A percentile compares a stretch with the other conserved stretches of the same genome.
Conservation (phyloP, 2,329 filamentous ascomycete species). For the Plenodomus biglobosus region DNA sequence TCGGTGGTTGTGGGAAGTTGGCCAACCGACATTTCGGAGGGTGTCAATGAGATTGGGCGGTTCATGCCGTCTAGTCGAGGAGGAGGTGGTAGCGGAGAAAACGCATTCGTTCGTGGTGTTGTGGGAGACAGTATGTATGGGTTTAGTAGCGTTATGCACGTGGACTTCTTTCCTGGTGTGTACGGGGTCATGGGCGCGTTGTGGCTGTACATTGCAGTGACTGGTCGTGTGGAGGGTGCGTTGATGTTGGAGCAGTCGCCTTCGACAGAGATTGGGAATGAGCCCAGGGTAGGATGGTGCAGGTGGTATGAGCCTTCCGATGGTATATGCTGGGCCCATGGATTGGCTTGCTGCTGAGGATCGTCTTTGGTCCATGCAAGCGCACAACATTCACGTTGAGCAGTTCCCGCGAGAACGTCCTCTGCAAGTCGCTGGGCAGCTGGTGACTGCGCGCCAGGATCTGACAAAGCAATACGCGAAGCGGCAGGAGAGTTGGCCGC, state of each 20-base stretch:
- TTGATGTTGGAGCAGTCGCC: conserved; percentile 46
- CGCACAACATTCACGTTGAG: conserved; percentile 68
- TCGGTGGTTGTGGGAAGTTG: conserved; percentile 42
- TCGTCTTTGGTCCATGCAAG: conserved; percentile 64
- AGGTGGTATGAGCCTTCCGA: conserved; percentile 48
- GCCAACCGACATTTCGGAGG: conserved; percentile 36
- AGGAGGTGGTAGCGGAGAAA: conserved; percentile 35
- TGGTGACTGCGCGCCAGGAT: conserved; percentile 65
- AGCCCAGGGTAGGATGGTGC: conserved; percentile 49
- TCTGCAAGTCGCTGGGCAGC: conserved; percentile 64
- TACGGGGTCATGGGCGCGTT: conserved; percentile 43
- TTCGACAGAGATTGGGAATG: conserved; percentile 47
- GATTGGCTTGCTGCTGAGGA: conserved; percentile 40
- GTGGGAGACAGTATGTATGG: conserved; percentile 44
- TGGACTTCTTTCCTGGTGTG: conserved; percentile 28
- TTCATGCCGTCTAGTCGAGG: conserved; percentile 24
- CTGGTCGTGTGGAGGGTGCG: conserved; percentile 41
- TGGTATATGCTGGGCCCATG: conserved; percentile 42
- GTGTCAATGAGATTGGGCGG: conserved; percentile 36
- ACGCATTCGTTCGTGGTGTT: conserved; percentile 35
- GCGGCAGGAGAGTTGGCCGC: conserved; percentile 50
- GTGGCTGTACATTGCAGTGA: conserved; percentile 44
- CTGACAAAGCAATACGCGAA: conserved; percentile 62
- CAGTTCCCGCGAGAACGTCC: conserved; percentile 61
- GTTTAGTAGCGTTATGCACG: conserved; percentile 42